Conservation (phyloP, 805 yeast genomes). For the Candida silvatica region DNA sequence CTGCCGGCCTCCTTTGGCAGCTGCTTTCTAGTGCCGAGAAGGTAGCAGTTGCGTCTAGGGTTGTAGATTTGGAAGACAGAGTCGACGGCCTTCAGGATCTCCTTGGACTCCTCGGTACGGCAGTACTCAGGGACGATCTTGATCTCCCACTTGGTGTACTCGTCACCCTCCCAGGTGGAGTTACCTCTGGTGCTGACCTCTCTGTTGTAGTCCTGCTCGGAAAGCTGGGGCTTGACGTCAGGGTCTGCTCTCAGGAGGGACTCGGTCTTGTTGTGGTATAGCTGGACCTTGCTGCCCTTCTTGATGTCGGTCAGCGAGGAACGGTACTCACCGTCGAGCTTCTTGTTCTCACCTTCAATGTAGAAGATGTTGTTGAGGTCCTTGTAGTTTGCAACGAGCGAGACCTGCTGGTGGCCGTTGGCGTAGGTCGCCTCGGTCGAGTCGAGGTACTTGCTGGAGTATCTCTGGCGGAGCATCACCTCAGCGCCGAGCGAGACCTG, state of each 20-base stretch:
- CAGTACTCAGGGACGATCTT: conserved; percentile 35
- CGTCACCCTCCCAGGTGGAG: conserved; percentile 51
- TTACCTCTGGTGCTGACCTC: conserved; percentile 75
- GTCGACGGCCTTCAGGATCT: conserved; percentile 45
- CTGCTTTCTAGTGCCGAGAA: conserved; percentile 64
- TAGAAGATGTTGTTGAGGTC: conserved; percentile 68
- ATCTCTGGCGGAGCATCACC: conserved; percentile 61
- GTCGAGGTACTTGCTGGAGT: conserved; percentile 74
- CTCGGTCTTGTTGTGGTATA: conserved; percentile 66
- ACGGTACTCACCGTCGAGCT: conserved; percentile 30
- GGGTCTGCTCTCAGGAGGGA: conserved; percentile 57
- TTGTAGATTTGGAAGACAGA: conserved; percentile 66
- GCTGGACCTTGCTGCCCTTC: conserved; percentile 49
- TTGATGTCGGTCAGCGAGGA: conserved; percentile 19
- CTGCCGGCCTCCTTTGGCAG: conserved; percentile 56
- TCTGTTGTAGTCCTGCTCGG: conserved; percentile 83
- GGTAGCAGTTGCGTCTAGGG: conserved; percentile 54
- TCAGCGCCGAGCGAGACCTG: conserved; percentile 66
- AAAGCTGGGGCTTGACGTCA: conserved; percentile 72
- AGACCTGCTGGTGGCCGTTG: conserved; percentile 66
- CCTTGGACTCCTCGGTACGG: conserved; percentile 23
- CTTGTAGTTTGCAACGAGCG: conserved; percentile 54
- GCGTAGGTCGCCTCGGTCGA: conserved; percentile 61
- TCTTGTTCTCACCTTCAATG: conserved; percentile 38
- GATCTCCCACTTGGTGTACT: conserved; percentile 39